Evolutionary conservation across 495 filamentous ascomycete genomes (phyloP), one percentile per base, ranked within the genome.

Genomic region (Geoglossum glabrum): DNA sequence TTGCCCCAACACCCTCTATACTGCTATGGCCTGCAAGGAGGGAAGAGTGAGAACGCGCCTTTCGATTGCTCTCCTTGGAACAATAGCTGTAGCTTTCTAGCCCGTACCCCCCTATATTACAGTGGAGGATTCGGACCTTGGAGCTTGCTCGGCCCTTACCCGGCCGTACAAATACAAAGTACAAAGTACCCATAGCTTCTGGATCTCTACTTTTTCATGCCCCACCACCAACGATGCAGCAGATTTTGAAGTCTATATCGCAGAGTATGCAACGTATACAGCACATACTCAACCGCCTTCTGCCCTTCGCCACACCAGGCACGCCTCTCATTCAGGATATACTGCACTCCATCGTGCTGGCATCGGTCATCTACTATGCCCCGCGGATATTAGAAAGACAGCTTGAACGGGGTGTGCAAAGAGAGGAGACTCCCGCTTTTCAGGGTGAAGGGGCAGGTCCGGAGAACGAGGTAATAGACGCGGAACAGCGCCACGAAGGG

Each of bases 291-390:
- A 30, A 52, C 19, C 49, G 49, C 19, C 38, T 58, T 1, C 43
- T 58, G 3, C 56, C 56, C 15, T 58, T 58, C 17, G 55, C 56
- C 15, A 31, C 7, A 17, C 56, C 56, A 28, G 56, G 26, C 25
- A 58, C 45, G 28, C 56, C 56, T 57, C 23, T 58, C 7, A 11
- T 50, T 13, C 56, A 58, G 56, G 56, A 58, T 58, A 25, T 58
- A 2, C 13, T 58, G 21, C 56, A 58, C 43, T 50, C 56, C 10
- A 3, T 58, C 11, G 25, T 58, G 27, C 56, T 58, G 11, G 47
- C 30, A 23, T 11, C 43, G 7, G 11, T 58, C 38, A n/a, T 58
- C 34, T 58, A 51, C 28, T 55, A 28, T n/a, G 56, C 56, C 13
- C 56, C 56, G 27, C 43, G 36, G 19, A 45, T 58, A 46, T 34